Base-by-base conservation (phyloP, 2,329 filamentous ascomycete species). In the Aspergillus viridinutans region DNA sequence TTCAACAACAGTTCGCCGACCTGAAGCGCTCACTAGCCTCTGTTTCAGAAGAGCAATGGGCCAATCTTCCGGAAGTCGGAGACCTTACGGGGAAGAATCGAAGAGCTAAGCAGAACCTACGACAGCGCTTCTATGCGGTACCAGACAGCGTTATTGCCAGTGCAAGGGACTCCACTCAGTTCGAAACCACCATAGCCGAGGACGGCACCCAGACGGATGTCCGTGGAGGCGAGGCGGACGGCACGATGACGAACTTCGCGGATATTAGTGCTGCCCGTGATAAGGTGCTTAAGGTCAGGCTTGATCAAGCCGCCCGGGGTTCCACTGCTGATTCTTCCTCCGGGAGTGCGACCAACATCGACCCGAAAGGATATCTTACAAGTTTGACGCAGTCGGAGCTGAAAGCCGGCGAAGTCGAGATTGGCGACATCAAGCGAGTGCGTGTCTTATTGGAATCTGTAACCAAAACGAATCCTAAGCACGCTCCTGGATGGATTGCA, bases 171-270 rank as follows among this genome's bases (percentile, higher is more conserved):
- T 83, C 89, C 2, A 83, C 85, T 3, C 90, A 97, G 70, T 84
- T 97, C 62, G 89, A 92, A 50, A 94, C 92, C 1, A 95, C 90
- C 0, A 87, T 99, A n/a, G 83, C 86, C 48, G 91, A 95, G 40
- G 92, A 96, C 59, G 89, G 86, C 1, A 74, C 77, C 1, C 75
- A 81, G n/a, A 76, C 78, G 10, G 78, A 81, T 50, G 76, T 74
- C 28, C 64, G 68, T 21, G 72, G 69, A 38, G 68, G 65, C 29
- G 83, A 87, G 57, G 76, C 74, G 2, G 92, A 96, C 68, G 92
- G 93, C 2, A 96, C 92, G 1, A 94, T 96, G 85, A 99, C 93
- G 10, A 97, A 99, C 72, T 99, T 99, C 72, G 93, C 93, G 48
- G 90, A 96, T 73, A 97, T 99, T 61, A 94, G 95, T 75, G 92